phyloP scores from a whole-genome alignment of 2,329 filamentous ascomycete species.

The Phoma sp. region DNA sequence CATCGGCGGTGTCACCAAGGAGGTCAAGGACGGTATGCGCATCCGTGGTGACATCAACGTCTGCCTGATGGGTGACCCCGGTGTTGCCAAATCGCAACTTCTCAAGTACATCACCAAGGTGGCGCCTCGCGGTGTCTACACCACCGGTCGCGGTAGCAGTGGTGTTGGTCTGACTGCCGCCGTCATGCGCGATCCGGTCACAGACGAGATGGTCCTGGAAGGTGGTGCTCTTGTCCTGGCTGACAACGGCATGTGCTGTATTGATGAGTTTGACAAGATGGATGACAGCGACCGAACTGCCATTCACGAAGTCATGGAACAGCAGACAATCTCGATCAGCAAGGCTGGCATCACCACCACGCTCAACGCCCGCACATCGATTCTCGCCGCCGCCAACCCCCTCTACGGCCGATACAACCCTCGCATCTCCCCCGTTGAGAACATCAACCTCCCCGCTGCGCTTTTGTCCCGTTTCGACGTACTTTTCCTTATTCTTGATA shows the following conservation, averaged over 20 bases:
- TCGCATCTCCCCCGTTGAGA: conserved; percentile 94
- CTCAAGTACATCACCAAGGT: conserved; percentile 99
- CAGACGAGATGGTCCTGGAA: conserved; percentile 84
- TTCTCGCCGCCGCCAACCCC: conserved; percentile 94
- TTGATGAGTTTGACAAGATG: conserved; percentile 91
- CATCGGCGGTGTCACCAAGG: conserved; percentile 94
- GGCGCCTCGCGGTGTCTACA: conserved; percentile 88
- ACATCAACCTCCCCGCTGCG: conserved; percentile 98
- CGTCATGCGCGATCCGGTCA: conserved; percentile 84
- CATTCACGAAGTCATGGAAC: conserved; percentile 89
- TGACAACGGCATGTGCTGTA: conserved; percentile 85
- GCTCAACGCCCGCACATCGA: conserved; percentile 93
- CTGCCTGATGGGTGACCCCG: conserved; percentile 98
- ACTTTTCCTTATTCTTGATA: conserved; percentile 95
- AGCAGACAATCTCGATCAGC: conserved; percentile 85
- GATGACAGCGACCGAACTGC: conserved; percentile 82
- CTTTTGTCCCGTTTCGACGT: conserved; percentile 97
- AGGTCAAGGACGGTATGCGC: conserved; percentile 97
- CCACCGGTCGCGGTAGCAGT: conserved; percentile 80
- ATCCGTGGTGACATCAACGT: conserved; percentile 99
- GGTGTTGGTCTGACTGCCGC: conserved; percentile 83
- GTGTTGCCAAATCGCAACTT: conserved; percentile 98
- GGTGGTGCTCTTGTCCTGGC: conserved; percentile 80
- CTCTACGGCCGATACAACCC: conserved; percentile 98
- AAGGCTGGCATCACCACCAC: conserved; percentile 97